Evolutionary conservation across 2,329 filamentous ascomycete genomes (phyloP).

Genomic region (Stylonectria norvegica): DNA sequence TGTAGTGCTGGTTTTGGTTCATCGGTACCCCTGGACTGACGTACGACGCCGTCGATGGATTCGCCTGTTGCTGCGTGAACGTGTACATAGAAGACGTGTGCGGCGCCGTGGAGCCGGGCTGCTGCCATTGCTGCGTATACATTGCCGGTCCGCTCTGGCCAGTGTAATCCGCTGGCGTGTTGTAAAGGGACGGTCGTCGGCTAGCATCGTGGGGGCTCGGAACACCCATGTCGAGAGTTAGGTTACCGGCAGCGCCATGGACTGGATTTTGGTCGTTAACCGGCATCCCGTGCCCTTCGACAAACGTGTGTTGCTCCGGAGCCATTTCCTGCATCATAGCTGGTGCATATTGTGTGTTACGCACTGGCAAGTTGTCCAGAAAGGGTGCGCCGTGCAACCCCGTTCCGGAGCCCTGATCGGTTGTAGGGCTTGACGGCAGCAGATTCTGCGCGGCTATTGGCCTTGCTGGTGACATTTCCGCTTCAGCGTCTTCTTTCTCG

Average conservation of each 20-base stretch:
- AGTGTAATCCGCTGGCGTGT: conserved; percentile 40
- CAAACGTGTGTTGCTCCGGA: conserved; percentile 40
- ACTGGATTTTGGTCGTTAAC: conserved; percentile 35
- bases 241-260: conserved; percentile 30
- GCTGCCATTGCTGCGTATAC: conserved; percentile 46
- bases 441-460: conserved; percentile 32
- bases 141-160: conserved; percentile 36
- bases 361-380: conserved; percentile 43
- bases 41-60: conserved; percentile 30
- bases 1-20: conserved; percentile 33
- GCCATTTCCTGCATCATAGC: conserved; percentile 43
- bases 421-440: conserved; percentile 33
- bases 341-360: conserved; percentile 38
- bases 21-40: conserved; percentile 31
- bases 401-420: conserved; percentile 34
- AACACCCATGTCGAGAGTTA: conserved; percentile 45
- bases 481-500: conserved; percentile 44
- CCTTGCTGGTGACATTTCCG: conserved; percentile 37
- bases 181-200: conserved; percentile 44
- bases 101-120: conserved; percentile 40
- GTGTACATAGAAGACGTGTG: conserved; percentile 44
- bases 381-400: conserved; percentile 34
- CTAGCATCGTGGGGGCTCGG: conserved; percentile 43
- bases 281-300: conserved; percentile 35
- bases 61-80: conserved; percentile 40